Percentiles rank a stretch among this genome's conserved stretches.
These are phyloP conservation scores for Boletus semigastroideus DNA, from an alignment of 1,284 basidiomycete genomes.

Conservation along the genomic window DNA sequence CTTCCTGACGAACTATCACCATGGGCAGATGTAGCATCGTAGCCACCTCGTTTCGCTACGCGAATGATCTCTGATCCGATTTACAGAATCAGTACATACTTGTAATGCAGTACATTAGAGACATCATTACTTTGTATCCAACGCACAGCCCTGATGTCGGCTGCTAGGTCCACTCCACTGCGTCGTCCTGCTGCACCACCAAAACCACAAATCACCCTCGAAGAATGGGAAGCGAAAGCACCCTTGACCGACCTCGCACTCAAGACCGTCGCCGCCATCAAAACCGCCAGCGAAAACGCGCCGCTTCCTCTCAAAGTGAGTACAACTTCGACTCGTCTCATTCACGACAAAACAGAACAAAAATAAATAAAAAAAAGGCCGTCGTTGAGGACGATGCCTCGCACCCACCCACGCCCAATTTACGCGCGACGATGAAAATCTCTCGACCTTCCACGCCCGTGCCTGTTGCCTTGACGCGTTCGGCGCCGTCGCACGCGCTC, in stretches of 20 bases:
- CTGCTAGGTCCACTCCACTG: slow-evolving; percentile 17
- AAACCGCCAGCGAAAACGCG: slow-evolving; percentile 59
- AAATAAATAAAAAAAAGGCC: slow-evolving; percentile 33
- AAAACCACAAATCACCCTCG: slow-evolving; percentile 56
- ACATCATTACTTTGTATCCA: not conserved
- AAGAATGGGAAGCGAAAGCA: slow-evolving; percentile 87
- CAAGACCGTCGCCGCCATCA: slow-evolving; percentile 64
- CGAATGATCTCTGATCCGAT: slow-evolving; percentile 8
- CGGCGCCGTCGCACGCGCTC: slow-evolving; percentile 47
- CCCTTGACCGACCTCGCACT: slow-evolving; percentile 71
- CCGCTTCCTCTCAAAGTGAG: slow-evolving; percentile 72
- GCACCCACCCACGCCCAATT: slow-evolving; percentile 42
- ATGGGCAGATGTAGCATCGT: slow-evolving; percentile 26
- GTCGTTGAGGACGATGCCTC: slow-evolving; percentile 40
- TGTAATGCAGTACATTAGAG: slow-evolving; percentile 13
- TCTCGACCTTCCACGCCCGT: slow-evolving; percentile 38
- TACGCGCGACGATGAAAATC: slow-evolving; percentile 33
- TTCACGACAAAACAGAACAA: not conserved
- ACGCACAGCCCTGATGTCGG: slow-evolving; percentile 18
- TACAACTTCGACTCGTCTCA: slow-evolving; percentile 24
- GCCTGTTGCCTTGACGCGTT: slow-evolving; percentile 21
- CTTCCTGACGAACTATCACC: slow-evolving; percentile 30
- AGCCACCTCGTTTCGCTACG: not conserved
- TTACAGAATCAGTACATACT: slow-evolving; percentile 5
- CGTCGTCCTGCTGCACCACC: slow-evolving; percentile 32